Base-by-base conservation (phyloP, 345 rosid species). In the Syzygium jambos region DNA sequence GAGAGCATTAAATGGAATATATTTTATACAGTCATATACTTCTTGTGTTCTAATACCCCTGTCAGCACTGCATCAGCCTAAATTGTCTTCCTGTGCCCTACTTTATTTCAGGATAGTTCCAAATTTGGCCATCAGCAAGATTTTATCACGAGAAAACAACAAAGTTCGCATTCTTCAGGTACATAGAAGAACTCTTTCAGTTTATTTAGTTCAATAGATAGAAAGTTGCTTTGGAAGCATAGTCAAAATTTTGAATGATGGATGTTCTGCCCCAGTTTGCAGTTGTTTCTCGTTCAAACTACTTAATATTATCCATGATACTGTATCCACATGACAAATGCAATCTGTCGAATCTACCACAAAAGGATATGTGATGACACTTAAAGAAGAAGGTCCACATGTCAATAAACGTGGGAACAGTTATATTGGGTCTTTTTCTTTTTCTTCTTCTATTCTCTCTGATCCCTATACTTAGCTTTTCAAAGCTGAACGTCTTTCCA, bases 161-260 rank as follows among this genome's bases (percentile, higher is more conserved):
- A 94, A 92, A 94, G 98, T 97, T 27, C 96, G 98, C 87, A 94
- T 97, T 92, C 92, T 95, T 88, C 99, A 97, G 99, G 99, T 97
- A 94, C 59, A 34, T 22, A 10, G 30, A 56, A 38, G 82, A 73
- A 73, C 49, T 73, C 12, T 38, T 52, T 34, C 14, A 15, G 77
- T 51, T 34, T 55, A 30, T 29, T n/a, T 57, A 12, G 30, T 56
- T 27, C 52, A 49, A 23, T 54, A 22, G 19, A n/a, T n/a, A 25
- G 52, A 61, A 85, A 61, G 34, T 43, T 55, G 82, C 8, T 38
- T 73, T 73, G 49, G 49, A 10, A 73, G 1, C 82, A 38, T 68
- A 9, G 16, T 68, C 78, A 68, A 30, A 22, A 30, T 38, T 38
- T 73, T 25, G 3, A 73, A 73, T 21, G 49, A 38, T 38, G 27